A percentile compares a stretch with the other conserved stretches of the same genome.
Conservation (phyloP, 305 asterid species). For the Withania somnifera region DNA sequence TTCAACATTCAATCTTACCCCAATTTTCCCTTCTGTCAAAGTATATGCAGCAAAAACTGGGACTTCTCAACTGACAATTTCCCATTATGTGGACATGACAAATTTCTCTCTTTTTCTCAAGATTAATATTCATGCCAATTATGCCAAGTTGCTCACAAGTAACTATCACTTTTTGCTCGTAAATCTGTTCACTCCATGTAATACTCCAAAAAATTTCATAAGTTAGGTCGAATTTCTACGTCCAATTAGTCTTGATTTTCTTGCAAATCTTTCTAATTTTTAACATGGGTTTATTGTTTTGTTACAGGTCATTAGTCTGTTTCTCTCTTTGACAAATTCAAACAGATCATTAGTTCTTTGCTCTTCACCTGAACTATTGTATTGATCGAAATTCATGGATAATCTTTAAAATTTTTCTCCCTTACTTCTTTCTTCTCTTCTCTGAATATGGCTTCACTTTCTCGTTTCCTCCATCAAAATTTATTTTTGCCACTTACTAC, state of each 20-base stretch:
- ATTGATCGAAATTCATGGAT: too few species aligned
- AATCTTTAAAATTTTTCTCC: too few species aligned
- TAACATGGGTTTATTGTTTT: neutral
- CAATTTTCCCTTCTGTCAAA: neutral
- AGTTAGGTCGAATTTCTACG: neutral
- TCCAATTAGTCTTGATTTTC: neutral
- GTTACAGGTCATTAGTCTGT: neutral
- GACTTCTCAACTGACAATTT: neutral
- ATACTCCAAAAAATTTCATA: neutral
- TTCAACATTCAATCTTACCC: neutral
- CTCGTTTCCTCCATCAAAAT: slow-evolving; percentile 4
- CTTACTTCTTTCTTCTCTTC: neutral
- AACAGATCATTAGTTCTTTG: too few species aligned
- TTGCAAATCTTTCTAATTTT: neutral
- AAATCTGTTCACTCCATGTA: neutral
- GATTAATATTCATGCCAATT: neutral
- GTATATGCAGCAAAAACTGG: neutral
- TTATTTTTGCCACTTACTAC: neutral
- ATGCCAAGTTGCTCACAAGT: neutral
- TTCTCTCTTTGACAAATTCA: too few species aligned
- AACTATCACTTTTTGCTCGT: neutral
- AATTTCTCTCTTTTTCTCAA: neutral
- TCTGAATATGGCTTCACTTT: slow-evolving; percentile 37
- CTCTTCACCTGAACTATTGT: too few species aligned
- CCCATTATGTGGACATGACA: neutral